Base-by-base conservation (phyloP, 306 rosid genomes). In the Argentina anserina region DNA sequence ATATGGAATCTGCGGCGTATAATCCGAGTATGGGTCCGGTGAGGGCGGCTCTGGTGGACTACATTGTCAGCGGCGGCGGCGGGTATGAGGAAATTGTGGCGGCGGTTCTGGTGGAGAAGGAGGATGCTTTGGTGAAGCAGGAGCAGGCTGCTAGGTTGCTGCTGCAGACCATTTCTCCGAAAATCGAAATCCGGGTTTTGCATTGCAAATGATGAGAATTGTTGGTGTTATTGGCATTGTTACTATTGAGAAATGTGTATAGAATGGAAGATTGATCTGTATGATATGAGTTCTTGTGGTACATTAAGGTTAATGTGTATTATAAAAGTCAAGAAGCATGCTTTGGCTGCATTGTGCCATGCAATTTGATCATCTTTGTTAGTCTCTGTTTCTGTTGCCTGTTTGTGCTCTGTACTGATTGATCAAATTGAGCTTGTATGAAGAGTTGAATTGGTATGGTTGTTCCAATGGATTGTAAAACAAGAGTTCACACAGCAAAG, bases 21-120 rank as follows among this genome's bases (percentile, higher is more conserved):
- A 94, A 94, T 50, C 98, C 98, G 2, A 94, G 98, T 74, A 21
- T 94, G 65, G 96, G 98, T 1, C 98, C 98, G 0, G 85, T 84
- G 6, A 89, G 87, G 81, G 87, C 95, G 10, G 98, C 98, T 0
- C 13, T 94, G 79, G 84, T 94, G 60, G 92, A 92, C 3, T 94
- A 75, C 69, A 86, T 94, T 1, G 86, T 85, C 23, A 63, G 72
- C 28, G 96, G 81, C 0, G 91, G 90, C 0, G 86, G 76, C 4
- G 86, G 75, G 13, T 94, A 88, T 59, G 85, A 82, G 25, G 50
- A 26, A 13, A 91, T 94, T 1, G 89, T 83, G 15, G 84, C 64
- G 0, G 96, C 88, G 0, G 93, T 84, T 18, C 75, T 94, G 90
- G 91, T 87, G 65, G 99, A 94, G 87, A 87, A 73, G 61, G 90